Conservation (phyloP, 2,329 filamentous ascomycete genomes). For the Clarireedia paspali region DNA sequence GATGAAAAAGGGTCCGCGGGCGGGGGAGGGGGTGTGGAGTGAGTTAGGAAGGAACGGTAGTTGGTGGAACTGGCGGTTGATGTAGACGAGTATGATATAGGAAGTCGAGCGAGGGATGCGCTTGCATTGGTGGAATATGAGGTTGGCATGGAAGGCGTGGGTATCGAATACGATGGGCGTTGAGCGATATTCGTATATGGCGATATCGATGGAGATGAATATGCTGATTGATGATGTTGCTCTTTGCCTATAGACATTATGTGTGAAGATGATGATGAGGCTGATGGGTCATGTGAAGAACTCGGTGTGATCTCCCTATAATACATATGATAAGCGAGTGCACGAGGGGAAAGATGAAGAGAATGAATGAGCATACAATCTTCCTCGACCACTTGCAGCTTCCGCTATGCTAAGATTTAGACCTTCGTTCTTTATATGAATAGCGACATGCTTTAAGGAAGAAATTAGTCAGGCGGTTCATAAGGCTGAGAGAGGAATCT, state of each 20-base stretch:
- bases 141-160: background rate
- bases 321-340: background rate
- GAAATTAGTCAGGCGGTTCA: background rate
- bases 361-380: slow-evolving; percentile 18
- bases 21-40: background rate
- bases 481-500: too few relatives aligned
- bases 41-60: background rate
- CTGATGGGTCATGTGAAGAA: slow-evolving; percentile 2
- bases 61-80: slow-evolving; percentile 1
- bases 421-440: slow-evolving; percentile 27
- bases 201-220: background rate
- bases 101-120: slow-evolving; percentile 15
- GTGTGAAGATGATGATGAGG: background rate
- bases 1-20: slow-evolving; percentile 18
- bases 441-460: slow-evolving; percentile 21
- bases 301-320: background rate
- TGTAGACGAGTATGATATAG: slow-evolving; percentile 14
- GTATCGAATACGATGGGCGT: slow-evolving; percentile 11
- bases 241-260: slow-evolving; percentile 1
- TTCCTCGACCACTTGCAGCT: slow-evolving; percentile 22
- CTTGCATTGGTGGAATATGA: slow-evolving; percentile 7
- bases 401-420: slow-evolving; percentile 24
- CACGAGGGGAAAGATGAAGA: background rate
- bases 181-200: background rate
- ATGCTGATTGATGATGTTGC: background rate